Conservation (phyloP, 1,139 yeast species). For the Diutina neorugosa region DNA sequence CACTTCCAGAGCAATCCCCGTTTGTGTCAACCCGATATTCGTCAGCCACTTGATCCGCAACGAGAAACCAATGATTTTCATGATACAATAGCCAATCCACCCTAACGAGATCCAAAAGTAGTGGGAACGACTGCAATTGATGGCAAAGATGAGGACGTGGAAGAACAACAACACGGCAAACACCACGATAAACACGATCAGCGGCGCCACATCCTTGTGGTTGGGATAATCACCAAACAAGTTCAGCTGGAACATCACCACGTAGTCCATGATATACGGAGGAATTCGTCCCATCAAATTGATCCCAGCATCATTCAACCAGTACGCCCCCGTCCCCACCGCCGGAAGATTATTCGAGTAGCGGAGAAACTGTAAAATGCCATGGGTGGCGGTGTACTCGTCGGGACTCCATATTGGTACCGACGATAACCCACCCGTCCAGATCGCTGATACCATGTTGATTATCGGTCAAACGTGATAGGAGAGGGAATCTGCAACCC, state of each 20-base stretch:
- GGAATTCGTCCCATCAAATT: constrained; percentile 13
- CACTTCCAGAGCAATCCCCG: constrained; percentile 2
- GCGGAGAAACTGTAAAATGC: constrained; percentile 20
- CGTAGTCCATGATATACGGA: constrained; percentile 5
- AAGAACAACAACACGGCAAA: constrained; percentile 8
- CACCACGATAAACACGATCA: background rate
- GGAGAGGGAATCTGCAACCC: too few species aligned
- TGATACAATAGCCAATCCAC: background rate
- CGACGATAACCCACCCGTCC: background rate
- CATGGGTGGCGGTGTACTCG: constrained; percentile 13
- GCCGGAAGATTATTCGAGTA: constrained; percentile 31
- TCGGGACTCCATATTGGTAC: background rate
- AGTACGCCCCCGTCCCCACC: constrained; percentile 36
- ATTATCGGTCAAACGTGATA: too few species aligned
- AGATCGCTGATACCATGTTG: background rate
- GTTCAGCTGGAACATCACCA: background rate
- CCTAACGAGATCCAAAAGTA: constrained; percentile 4
- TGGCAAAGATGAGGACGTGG: constrained; percentile 5
- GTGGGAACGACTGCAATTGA: constrained; percentile 4
- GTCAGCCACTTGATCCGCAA: background rate
- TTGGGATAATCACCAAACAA: background rate
- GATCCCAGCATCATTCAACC: constrained; percentile 19
- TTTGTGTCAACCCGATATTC: background rate
- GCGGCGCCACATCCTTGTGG: background rate
- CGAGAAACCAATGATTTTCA: background rate